Conservation (phyloP, 345 rosid species). For the Geranium brycei region DNA sequence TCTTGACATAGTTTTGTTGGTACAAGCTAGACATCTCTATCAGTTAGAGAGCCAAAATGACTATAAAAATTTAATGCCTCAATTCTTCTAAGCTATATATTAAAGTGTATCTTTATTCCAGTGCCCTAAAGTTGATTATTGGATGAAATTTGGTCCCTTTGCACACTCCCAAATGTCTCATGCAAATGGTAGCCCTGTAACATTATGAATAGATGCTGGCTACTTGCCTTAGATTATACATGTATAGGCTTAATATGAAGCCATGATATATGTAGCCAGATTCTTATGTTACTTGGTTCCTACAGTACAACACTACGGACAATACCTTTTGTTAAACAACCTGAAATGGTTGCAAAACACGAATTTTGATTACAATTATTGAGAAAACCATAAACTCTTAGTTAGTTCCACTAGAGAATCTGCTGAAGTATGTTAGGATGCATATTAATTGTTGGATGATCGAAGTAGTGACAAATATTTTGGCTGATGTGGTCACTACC, state of each 20-base stretch:
- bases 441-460: slow-evolving; percentile 7
- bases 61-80: neutral
- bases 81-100: neutral
- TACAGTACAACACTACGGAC: neutral
- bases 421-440: slow-evolving; percentile 6
- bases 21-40: neutral
- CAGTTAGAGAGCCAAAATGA: neutral
- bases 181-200: neutral
- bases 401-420: neutral
- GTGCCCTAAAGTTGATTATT: neutral
- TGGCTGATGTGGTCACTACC: slow-evolving; percentile 8
- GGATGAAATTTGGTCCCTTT: neutral
- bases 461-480: slow-evolving; percentile 6
- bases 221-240: neutral
- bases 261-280: neutral
- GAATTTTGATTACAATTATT: neutral
- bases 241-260: neutral
- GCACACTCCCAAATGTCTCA: too few species aligned
- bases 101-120: too few species aligned
- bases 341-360: neutral
- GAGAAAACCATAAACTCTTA: neutral
- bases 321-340: neutral
- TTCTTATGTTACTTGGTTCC: neutral
- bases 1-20: neutral
- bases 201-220: neutral